Percentiles rank a stretch among this genome's conserved stretches.
Evolutionary conservation across 2,329 filamentous ascomycete species (phyloP).

Genomic region (Exophiala dermatitidis): DNA sequence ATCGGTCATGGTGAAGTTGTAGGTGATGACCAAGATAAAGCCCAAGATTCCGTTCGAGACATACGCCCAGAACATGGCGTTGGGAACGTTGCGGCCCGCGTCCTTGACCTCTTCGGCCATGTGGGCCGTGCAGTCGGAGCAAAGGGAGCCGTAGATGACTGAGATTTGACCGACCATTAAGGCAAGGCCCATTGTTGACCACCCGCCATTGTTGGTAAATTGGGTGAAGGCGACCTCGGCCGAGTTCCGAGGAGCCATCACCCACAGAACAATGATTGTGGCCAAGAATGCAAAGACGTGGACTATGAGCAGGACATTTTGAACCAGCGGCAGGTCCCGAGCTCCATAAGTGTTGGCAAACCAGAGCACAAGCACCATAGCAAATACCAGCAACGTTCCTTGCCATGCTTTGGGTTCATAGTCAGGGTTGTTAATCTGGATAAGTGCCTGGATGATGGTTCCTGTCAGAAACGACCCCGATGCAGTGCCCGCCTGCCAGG

Average conservation of each 20-base stretch:
- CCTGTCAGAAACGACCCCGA: conserved; percentile 44
- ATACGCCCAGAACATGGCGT: conserved; percentile 37
- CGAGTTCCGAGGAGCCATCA: conserved; percentile 31
- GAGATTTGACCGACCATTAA: conserved; percentile 36
- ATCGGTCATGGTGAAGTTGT: conserved; percentile 35
- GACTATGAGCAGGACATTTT: conserved; percentile 35
- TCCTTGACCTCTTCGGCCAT: conserved; percentile 46
- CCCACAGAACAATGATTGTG: conserved; percentile 31
- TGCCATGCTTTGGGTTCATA: conserved; percentile 43
- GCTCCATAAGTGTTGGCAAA: conserved; percentile 36
- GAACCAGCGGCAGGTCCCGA: conserved; percentile 32
- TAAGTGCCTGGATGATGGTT: conserved; percentile 42
- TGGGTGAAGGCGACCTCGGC: conserved; percentile 32
- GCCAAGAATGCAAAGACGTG: conserved; percentile 36
- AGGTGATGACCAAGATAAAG: conserved; percentile 40
- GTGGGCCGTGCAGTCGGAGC: conserved; percentile 30
- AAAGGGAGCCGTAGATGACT: conserved; percentile 30
- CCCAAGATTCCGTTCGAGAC: conserved; percentile 40
- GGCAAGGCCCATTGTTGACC: conserved; percentile 32
- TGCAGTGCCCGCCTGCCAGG: conserved; percentile 46
- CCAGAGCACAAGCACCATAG: conserved; percentile 39
- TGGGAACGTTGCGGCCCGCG: conserved; percentile 40
- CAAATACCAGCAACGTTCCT: conserved; percentile 44
- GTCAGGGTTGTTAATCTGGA: conserved; percentile 37
- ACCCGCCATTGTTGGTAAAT: conserved; percentile 36